These are phyloP conservation scores for Cercospora janseana DNA, from an alignment of 2,329 filamentous ascomycete genomes.

Conservation along the genomic window DNA sequence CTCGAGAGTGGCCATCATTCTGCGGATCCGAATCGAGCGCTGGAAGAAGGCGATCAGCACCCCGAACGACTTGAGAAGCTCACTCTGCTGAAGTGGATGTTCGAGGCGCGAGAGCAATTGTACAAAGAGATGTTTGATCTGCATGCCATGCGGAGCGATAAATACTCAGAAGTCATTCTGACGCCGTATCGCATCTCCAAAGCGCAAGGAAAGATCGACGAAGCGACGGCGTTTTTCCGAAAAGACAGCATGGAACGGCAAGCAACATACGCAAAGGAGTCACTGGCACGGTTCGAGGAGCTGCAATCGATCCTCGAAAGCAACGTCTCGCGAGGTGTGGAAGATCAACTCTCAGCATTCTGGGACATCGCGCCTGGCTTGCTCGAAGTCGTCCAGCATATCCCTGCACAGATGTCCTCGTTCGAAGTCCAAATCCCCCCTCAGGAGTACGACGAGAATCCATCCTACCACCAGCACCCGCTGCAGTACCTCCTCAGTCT, in stretches of 20 bases:
- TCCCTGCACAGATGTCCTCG: constrained; percentile 57
- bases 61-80: constrained; percentile 92
- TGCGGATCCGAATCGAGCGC: constrained; percentile 73
- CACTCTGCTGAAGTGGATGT: constrained; percentile 93
- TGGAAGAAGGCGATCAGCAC: constrained; percentile 92
- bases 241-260: constrained; percentile 71
- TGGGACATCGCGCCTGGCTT: constrained; percentile 95
- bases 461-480: constrained; percentile 74
- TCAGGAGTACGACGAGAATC: constrained; percentile 81
- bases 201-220: constrained; percentile 74
- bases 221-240: constrained; percentile 77
- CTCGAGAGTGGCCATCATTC: constrained; percentile 70
- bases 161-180: constrained; percentile 80
- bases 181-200: constrained; percentile 72
- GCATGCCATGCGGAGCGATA: constrained; percentile 74
- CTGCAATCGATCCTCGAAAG: constrained; percentile 78
- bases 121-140: constrained; percentile 84
- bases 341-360: constrained; percentile 88
- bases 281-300: constrained; percentile 68
- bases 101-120: constrained; percentile 85
- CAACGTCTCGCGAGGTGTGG: constrained; percentile 83
- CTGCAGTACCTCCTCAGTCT: constrained; percentile 87
- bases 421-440: constrained; percentile 76
- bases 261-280: constrained; percentile 67
- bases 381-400: constrained; percentile 72